A percentile compares a stretch with the other conserved stretches of the same genome.
phyloP scores from a whole-genome alignment of 2,329 filamentous ascomycete species.

The Lachnellula subtilissima region DNA sequence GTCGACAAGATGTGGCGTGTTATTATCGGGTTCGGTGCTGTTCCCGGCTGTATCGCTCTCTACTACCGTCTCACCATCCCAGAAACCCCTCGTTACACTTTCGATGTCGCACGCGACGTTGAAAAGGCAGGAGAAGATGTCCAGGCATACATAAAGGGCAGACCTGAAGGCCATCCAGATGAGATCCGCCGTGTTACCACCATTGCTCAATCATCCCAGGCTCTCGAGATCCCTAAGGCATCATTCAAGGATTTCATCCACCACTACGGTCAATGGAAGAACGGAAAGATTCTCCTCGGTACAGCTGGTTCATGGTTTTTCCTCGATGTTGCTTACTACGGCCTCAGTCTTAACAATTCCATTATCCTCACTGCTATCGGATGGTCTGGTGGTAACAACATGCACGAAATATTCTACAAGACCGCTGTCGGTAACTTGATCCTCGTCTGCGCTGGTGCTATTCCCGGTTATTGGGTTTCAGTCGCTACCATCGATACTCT shows the following conservation, averaged over 20 bases:
- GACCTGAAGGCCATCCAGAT: conserved; percentile 57
- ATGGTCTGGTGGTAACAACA: conserved; percentile 56
- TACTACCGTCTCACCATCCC: conserved; percentile 83
- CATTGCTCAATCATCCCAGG: conserved; percentile 47
- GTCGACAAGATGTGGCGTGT: conserved; percentile 87
- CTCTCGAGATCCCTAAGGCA: conserved; percentile 63
- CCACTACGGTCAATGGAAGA: conserved; percentile 68
- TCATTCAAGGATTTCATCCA: conserved; percentile 65
- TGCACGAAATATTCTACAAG: conserved; percentile 67
- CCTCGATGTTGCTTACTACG: conserved; percentile 53
- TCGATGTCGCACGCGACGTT: conserved; percentile 72
- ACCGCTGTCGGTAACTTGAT: conserved; percentile 75
- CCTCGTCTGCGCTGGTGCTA: conserved; percentile 68
- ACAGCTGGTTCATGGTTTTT: conserved; percentile 80
- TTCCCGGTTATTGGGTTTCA: conserved; percentile 78
- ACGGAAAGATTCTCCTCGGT: conserved; percentile 68
- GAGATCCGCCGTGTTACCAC: conserved; percentile 59
- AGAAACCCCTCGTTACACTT: conserved; percentile 84
- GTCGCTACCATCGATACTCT: conserved; percentile 70
- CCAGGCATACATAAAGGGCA: conserved; percentile 66
- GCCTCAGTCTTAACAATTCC: conserved; percentile 68
- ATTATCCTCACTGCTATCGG: conserved; percentile 70
- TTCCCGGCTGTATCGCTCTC: conserved; percentile 74
- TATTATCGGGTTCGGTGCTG: conserved; percentile 68
- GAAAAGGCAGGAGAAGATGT: conserved; percentile 70